These are phyloP conservation scores for Aspergillus quadricinctus DNA, from an alignment of 2,329 filamentous ascomycete genomes.

Conservation along the genomic window DNA sequence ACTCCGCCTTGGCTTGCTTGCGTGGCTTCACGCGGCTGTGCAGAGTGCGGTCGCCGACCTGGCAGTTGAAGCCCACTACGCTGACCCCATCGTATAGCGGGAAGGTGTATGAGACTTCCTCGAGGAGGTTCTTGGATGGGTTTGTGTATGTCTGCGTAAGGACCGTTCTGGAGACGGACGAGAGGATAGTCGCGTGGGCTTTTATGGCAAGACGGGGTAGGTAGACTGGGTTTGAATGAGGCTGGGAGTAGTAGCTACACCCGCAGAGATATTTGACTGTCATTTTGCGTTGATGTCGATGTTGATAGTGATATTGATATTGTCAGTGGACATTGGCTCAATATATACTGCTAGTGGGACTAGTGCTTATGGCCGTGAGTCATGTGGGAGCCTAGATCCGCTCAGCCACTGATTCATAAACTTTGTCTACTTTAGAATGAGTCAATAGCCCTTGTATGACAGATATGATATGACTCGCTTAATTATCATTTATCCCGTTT, in stretches of 20 bases:
- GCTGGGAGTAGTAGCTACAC: constrained; percentile 3
- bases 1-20: constrained; percentile 56
- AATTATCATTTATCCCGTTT: no score
- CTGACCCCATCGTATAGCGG: constrained; percentile 69
- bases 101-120: constrained; percentile 62
- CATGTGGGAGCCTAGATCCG: no score
- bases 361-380: no score
- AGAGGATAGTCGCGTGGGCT: constrained; percentile 58
- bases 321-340: no score
- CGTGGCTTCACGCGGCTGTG: constrained; percentile 64
- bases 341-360: no score
- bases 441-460: no score
- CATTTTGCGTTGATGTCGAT: background rate
- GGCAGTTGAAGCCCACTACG: constrained; percentile 64
- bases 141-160: constrained; percentile 61
- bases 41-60: constrained; percentile 52
- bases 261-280: constrained; percentile 2
- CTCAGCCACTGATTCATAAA: no score
- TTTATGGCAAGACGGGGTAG: constrained; percentile 57
- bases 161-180: constrained; percentile 49
- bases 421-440: no score
- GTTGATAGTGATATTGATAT: background rate
- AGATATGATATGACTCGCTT: no score
- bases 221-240: constrained; percentile 34
- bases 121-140: constrained; percentile 43